Conservation (phyloP, 352 stramenopile species). For the Globisporangium alternatum region DNA sequence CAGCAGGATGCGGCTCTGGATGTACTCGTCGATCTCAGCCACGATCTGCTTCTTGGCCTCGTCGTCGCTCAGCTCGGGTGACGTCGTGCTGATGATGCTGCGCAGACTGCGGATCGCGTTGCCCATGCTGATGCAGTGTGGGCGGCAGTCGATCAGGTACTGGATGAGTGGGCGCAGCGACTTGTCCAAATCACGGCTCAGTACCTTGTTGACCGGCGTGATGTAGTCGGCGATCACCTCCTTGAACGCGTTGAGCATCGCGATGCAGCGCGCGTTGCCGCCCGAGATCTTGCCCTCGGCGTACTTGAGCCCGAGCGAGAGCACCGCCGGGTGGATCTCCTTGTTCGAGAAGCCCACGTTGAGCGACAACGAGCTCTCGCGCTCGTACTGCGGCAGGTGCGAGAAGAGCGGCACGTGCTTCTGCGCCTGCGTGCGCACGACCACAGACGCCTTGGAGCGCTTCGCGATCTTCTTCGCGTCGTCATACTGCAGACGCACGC, state of each 20-base stretch:
- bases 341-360: constrained; percentile 71
- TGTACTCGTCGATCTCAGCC: constrained; percentile 92
- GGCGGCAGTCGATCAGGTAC: constrained; percentile 93
- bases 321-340: constrained; percentile 88
- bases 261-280: constrained; percentile 89
- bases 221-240: constrained; percentile 90
- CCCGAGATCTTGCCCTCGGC: constrained; percentile 87
- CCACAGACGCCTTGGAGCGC: constrained; percentile 64
- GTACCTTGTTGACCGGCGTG: constrained; percentile 68
- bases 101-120: constrained; percentile 93
- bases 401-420: constrained; percentile 84
- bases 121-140: constrained; percentile 94
- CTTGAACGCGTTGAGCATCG: constrained; percentile 93
- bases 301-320: constrained; percentile 91
- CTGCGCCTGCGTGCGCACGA: constrained; percentile 71
- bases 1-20: constrained; percentile 92
- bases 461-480: constrained; percentile 77
- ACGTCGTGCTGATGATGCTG: constrained; percentile 84
- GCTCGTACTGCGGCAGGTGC: constrained; percentile 83
- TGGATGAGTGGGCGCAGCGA: constrained; percentile 92
- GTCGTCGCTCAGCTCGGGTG: constrained; percentile 82
- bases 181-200: constrained; percentile 87
- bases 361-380: constrained; percentile 69
- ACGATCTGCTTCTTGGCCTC: constrained; percentile 84
- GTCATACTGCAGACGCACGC: constrained; percentile 70